These are phyloP conservation scores for Monilinia aucupariae DNA, from an alignment of 2,329 filamentous ascomycete genomes.

Conservation along the genomic window DNA sequence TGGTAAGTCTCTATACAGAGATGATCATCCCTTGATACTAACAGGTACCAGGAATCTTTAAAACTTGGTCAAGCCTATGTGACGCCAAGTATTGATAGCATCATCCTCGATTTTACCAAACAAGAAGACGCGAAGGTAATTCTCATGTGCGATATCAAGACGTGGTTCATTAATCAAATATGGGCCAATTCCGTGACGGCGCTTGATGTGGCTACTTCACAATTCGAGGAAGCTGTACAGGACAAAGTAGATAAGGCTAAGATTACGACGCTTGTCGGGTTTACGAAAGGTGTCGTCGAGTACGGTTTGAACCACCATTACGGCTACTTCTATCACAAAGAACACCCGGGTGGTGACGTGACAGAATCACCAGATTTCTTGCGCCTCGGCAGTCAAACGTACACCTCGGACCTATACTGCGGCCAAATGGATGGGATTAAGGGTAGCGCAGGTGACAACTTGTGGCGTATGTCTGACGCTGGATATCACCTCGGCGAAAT, in stretches of 20 bases:
- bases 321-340: background rate
- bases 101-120: constrained; percentile 6
- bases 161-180: background rate
- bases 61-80: background rate
- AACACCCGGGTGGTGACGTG: background rate
- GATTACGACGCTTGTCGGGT: too few relatives aligned
- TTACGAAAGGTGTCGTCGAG: too few relatives aligned
- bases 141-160: background rate
- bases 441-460: background rate
- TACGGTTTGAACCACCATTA: too few relatives aligned
- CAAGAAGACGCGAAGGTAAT: background rate
- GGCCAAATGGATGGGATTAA: background rate
- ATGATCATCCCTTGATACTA: background rate
- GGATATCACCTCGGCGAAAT: background rate
- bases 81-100: background rate
- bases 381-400: background rate
- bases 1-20: background rate
- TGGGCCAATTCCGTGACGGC: background rate
- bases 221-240: too few relatives aligned
- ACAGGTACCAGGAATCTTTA: background rate
- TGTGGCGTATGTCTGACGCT: background rate
- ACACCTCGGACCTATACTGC: constrained; percentile 1
- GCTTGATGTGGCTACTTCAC: too few relatives aligned
- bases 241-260: too few relatives aligned
- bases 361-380: background rate